Evolutionary conservation across 352 stramenopile genomes (phyloP).

Genomic region (Phytopythium delawarense): DNA sequence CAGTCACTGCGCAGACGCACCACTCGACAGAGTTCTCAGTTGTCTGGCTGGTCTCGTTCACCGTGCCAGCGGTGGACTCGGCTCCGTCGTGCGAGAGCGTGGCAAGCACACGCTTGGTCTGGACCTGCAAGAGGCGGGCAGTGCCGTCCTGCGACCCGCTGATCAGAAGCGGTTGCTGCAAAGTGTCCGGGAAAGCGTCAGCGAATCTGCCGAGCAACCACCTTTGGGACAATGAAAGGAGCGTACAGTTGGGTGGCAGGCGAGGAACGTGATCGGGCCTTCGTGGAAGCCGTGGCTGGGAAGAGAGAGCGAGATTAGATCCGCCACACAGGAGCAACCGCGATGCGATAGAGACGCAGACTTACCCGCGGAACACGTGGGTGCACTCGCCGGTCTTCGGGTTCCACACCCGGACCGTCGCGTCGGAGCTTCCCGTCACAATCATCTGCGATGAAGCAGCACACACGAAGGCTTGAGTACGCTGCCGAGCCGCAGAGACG

Average conservation of each 20-base stretch:
- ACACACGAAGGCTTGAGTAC: background rate
- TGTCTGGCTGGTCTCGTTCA: constrained; percentile 38
- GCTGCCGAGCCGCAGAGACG: too few species aligned
- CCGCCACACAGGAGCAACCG: background rate
- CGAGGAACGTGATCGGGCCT: constrained; percentile 89
- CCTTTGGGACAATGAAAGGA: background rate
- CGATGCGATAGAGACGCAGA: background rate
- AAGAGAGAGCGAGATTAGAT: background rate
- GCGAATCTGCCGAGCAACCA: background rate
- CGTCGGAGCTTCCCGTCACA: constrained; percentile 91
- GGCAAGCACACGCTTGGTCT: constrained; percentile 93
- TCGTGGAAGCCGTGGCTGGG: constrained; percentile 81
- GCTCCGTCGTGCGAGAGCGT: constrained; percentile 72
- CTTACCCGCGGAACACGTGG: constrained; percentile 84
- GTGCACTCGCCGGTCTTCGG: constrained; percentile 93
- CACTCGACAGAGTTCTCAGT: constrained; percentile 87
- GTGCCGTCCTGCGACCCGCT: constrained; percentile 93
- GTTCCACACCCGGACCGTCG: constrained; percentile 95
- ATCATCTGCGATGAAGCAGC: constrained; percentile 63
- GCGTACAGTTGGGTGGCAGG: constrained; percentile 80
- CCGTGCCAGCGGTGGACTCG: constrained; percentile 39
- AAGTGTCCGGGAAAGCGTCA: background rate
- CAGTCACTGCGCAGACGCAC: constrained; percentile 23
- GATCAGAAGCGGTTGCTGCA: constrained; percentile 89
- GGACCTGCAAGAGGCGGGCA: constrained; percentile 91